Evolutionary conservation across 2,329 filamentous ascomycete species (phyloP).

Genomic region (Hypoxylon sp.): DNA sequence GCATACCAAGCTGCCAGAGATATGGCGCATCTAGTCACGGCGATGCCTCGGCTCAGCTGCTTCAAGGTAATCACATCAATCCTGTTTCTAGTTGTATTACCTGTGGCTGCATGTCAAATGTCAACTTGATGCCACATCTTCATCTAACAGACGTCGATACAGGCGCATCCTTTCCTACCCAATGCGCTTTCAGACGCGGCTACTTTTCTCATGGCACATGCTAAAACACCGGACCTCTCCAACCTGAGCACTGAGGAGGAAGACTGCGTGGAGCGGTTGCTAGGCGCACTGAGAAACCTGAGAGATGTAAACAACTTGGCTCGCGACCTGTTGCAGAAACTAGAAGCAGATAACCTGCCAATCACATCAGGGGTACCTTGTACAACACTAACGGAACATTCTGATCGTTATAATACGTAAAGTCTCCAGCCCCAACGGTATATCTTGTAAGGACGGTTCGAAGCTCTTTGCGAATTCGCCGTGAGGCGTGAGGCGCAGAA

Average conservation of each 20-base stretch:
- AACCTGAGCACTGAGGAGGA: not conserved
- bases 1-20: constrained; percentile 9
- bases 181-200: constrained; percentile 2
- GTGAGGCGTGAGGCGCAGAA: not conserved
- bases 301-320: constrained; percentile 15
- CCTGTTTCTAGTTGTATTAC: not conserved
- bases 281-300: not conserved
- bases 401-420: not conserved
- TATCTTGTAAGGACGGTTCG: not conserved
- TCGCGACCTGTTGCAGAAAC: constrained; percentile 5
- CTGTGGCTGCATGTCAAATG: not conserved
- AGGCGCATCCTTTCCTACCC: constrained; percentile 17
- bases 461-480: not conserved
- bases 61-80: constrained; percentile 4
- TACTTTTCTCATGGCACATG: constrained; percentile 5
- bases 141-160: constrained; percentile 1
- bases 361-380: not conserved
- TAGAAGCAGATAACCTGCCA: constrained; percentile 1
- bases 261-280: not conserved
- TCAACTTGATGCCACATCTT: not conserved
- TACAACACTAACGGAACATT: not conserved
- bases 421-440: not conserved
- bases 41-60: constrained; percentile 8
- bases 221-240: not conserved
- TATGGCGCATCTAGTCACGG: constrained; percentile 1